Evolutionary conservation across 495 filamentous ascomycete species (phyloP).

Genomic region (Cudoniella acicularis): DNA sequence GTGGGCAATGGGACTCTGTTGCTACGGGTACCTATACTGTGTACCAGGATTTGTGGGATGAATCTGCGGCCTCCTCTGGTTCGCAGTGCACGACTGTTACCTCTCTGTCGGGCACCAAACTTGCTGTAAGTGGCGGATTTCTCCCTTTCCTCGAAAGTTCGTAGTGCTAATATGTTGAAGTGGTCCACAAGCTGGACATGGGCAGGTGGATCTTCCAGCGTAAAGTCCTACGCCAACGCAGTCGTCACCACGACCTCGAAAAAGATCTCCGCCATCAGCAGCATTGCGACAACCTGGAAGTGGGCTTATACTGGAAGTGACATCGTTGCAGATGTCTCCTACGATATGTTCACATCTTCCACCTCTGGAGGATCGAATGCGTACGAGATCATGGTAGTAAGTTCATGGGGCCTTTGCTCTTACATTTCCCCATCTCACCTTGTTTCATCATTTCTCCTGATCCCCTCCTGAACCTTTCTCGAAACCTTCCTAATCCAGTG

Average conservation of each 20-base stretch:
- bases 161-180: no score
- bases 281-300: constrained; percentile 48
- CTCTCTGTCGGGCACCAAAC: constrained; percentile 37
- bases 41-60: constrained; percentile 54
- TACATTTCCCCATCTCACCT: no score
- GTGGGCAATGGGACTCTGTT: constrained; percentile 45
- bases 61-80: constrained; percentile 45
- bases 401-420: no score
- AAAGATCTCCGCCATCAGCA: constrained; percentile 44
- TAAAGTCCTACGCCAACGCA: constrained; percentile 61
- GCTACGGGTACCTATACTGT: constrained; percentile 46
- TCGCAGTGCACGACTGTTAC: constrained; percentile 55
- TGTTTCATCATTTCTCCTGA: no score
- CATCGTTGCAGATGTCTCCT: constrained; percentile 60
- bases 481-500: no score
- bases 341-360: constrained; percentile 59
- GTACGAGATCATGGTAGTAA: constrained; percentile 75
- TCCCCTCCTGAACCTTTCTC: no score
- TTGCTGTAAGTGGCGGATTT: no score
- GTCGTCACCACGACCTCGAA: constrained; percentile 39
- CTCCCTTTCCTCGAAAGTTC: no score
- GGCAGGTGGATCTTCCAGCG: constrained; percentile 44
- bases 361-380: constrained; percentile 40
- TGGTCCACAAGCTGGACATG: constrained; percentile 60
- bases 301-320: constrained; percentile 54